phyloP scores from a whole-genome alignment of 768 basidiomycete species.

The Serendipita vermifera region DNA sequence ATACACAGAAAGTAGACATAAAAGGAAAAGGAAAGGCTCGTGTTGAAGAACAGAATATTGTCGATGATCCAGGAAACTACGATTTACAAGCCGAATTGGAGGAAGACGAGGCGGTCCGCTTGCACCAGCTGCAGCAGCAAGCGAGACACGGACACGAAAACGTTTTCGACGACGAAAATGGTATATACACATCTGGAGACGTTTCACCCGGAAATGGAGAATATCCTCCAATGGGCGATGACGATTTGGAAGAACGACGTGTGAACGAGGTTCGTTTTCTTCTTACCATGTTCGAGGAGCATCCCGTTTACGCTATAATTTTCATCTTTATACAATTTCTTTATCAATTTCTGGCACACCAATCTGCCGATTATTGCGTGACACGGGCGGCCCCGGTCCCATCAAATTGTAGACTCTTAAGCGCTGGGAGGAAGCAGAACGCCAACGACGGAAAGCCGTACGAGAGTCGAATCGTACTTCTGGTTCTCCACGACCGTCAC shows the following conservation, averaged over 20 bases:
- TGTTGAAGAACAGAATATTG: neutral
- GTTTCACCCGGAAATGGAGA: neutral
- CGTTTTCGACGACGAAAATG: neutral
- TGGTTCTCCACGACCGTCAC: slow-evolving; percentile 26
- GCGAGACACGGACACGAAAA: neutral
- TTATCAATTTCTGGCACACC: neutral
- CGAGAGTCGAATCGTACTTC: slow-evolving; percentile 37
- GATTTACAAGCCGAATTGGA: neutral
- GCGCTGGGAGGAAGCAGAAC: slow-evolving; percentile 67
- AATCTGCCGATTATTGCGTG: neutral
- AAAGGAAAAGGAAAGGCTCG: neutral
- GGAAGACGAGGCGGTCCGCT: neutral
- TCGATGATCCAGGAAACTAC: neutral
- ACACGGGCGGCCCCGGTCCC: neutral
- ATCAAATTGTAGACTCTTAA: slow-evolving; percentile 44
- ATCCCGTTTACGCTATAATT: too few relatives aligned
- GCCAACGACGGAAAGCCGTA: slow-evolving; percentile 58
- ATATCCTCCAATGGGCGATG: slow-evolving; percentile 3
- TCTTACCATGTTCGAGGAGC: too few relatives aligned
- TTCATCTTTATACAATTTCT: neutral
- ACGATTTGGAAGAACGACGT: slow-evolving; percentile 6
- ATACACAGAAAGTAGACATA: too few relatives aligned
- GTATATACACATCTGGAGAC: neutral
- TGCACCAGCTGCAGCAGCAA: neutral
- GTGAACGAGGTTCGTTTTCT: neutral